Percentiles rank a stretch among this genome's conserved stretches.
These are phyloP conservation scores for Cladosporium sp. DNA, from an alignment of 2,329 filamentous ascomycete species.

Conservation along the genomic window DNA sequence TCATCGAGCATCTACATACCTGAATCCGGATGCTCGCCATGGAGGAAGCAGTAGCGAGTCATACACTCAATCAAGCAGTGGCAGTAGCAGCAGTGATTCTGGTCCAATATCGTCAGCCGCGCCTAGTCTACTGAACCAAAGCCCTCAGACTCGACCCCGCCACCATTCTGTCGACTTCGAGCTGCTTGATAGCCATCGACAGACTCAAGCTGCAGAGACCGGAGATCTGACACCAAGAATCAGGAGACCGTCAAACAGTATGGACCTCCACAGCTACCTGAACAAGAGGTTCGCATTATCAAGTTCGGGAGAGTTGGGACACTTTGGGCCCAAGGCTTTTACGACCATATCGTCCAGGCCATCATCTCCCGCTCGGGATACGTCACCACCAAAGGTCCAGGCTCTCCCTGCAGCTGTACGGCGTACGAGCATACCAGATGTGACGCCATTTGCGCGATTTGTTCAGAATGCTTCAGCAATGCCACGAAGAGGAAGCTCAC, in stretches of 20 bases:
- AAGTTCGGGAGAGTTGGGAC: background rate
- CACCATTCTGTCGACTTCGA: constrained; percentile 27
- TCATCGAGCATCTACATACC: constrained; percentile 24
- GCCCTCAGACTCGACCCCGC: constrained; percentile 12
- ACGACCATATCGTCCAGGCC: background rate
- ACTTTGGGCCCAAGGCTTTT: background rate
- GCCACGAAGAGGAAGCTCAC: constrained; percentile 9
- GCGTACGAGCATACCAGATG: constrained; percentile 28
- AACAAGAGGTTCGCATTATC: background rate
- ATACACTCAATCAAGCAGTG: constrained; percentile 21
- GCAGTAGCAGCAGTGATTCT: constrained; percentile 18
- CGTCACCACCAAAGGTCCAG: constrained; percentile 18
- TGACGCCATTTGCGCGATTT: constrained; percentile 29
- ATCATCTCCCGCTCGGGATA: background rate
- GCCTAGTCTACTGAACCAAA: constrained; percentile 20
- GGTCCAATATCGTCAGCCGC: constrained; percentile 25
- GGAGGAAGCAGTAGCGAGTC: constrained; percentile 17
- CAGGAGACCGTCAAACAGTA: constrained; percentile 17
- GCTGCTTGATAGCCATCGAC: constrained; percentile 43
- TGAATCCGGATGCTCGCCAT: constrained; percentile 15
- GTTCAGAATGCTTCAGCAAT: constrained; percentile 26
- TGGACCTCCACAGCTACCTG: background rate
- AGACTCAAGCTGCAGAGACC: constrained; percentile 49
- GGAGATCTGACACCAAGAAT: constrained; percentile 39
- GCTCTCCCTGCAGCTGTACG: constrained; percentile 26